Evolutionary conservation across 345 rosid species (phyloP).

Genomic region (Litchi chinensis): DNA sequence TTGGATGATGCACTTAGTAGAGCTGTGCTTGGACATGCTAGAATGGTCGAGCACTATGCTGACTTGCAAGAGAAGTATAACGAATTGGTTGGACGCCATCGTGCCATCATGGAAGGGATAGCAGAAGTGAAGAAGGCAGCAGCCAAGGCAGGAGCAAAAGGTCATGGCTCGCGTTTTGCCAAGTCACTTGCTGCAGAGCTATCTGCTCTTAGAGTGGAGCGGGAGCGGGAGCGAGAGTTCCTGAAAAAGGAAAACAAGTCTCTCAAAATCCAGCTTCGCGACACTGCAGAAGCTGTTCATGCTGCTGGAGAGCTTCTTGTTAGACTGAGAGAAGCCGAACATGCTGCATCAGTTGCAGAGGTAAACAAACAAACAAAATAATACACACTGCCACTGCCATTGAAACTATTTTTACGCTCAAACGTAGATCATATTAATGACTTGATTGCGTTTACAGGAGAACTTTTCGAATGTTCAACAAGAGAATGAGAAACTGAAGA

Average conservation of each 20-base stretch:
- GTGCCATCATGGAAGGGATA: conserved; percentile 76
- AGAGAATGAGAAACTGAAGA: conserved; percentile 85
- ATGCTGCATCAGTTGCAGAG: conserved; percentile 77
- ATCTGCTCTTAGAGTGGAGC: conserved; percentile 73
- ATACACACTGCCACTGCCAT: too few relatives aligned
- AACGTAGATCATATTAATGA: not conserved
- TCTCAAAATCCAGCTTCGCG: conserved; percentile 78
- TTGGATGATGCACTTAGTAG: conserved; percentile 87
- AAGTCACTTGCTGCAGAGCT: conserved; percentile 77
- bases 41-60: conserved; percentile 92
- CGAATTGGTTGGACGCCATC: conserved; percentile 69
- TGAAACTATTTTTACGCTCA: not conserved
- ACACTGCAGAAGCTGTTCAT: conserved; percentile 98
- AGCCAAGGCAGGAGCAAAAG: conserved; percentile 79
- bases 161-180: conserved; percentile 77
- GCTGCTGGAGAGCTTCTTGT: conserved; percentile 98
- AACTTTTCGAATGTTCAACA: conserved; percentile 48
- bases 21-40: conserved; percentile 88
- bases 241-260: conserved; percentile 77
- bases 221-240: conserved; percentile 75
- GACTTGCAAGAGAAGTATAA: conserved; percentile 88
- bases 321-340: conserved; percentile 89
- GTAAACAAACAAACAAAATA: conserved; percentile 32
- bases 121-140: conserved; percentile 92
- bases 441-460: conserved; percentile 45